Evolutionary conservation across 1,284 basidiomycete species (phyloP).

Genomic region (Meira nashicola): DNA sequence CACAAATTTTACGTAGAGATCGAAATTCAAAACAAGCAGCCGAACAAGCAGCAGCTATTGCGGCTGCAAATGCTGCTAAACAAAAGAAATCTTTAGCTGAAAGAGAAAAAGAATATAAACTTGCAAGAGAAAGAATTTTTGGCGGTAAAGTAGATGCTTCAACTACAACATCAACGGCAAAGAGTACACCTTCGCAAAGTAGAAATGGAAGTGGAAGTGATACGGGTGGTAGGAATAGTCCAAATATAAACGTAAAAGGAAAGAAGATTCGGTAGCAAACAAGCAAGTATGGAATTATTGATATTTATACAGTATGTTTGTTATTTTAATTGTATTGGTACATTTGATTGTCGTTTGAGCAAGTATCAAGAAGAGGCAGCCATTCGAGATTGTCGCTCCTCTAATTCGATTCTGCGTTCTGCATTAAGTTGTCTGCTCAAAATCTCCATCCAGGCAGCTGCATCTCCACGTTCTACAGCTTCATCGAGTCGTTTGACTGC

Average conservation of each 20-base stretch:
- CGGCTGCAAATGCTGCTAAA: background rate
- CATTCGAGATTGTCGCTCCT: background rate
- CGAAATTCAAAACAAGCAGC: background rate
- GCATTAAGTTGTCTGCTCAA: slow-evolving; percentile 7
- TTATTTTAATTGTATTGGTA: background rate
- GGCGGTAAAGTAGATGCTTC: background rate
- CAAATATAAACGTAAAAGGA: background rate
- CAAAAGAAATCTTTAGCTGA: slow-evolving; percentile 2
- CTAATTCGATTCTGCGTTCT: background rate
- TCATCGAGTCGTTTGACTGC: slow-evolving; percentile 5
- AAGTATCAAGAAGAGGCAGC: background rate
- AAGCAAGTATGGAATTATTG: no score
- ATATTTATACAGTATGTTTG: background rate
- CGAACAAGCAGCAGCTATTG: background rate
- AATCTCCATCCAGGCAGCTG: background rate
- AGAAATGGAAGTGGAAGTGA: background rate
- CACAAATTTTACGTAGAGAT: slow-evolving; percentile 8
- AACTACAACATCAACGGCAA: background rate
- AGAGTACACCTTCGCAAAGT: background rate
- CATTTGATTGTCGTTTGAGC: background rate
- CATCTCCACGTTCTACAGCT: background rate
- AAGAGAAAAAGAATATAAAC: slow-evolving; percentile 6
- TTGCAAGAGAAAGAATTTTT: slow-evolving; percentile 2
- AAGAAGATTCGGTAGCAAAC: no score
- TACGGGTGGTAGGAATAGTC: background rate